These are phyloP conservation scores for Moricandia arvensis DNA, from an alignment of 345 rosid genomes.

Conservation along the genomic window DNA sequence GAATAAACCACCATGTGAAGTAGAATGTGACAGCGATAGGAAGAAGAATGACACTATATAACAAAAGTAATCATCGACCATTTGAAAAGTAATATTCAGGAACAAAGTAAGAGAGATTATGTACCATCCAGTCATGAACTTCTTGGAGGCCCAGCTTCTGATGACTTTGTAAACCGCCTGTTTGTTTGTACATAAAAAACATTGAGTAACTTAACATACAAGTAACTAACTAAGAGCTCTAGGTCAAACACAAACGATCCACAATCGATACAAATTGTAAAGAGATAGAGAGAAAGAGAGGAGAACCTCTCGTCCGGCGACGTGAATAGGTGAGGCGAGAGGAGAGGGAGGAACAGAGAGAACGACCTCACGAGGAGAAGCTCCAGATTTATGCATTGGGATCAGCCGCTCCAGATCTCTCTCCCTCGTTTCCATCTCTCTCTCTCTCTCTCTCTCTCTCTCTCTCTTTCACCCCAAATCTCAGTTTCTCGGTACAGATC, in stretches of 20 bases:
- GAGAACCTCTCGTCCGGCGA: slow-evolving; percentile 55
- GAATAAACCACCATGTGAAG: slow-evolving; percentile 76
- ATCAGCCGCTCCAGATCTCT: slow-evolving; percentile 53
- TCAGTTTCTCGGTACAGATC: slow-evolving; percentile 12
- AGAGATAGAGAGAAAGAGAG: background rate
- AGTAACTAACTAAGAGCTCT: slow-evolving; percentile 17
- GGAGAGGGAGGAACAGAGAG: slow-evolving; percentile 42
- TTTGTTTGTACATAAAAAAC: slow-evolving; percentile 1
- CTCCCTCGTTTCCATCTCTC: slow-evolving; percentile 44
- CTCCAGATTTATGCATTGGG: slow-evolving; percentile 40
- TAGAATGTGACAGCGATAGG: slow-evolving; percentile 75
- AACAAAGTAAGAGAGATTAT: slow-evolving; percentile 2
- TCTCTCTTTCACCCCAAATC: slow-evolving; percentile 10
- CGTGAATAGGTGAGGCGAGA: slow-evolving; percentile 43
- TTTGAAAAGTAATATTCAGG: background rate
- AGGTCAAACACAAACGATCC: slow-evolving; percentile 5
- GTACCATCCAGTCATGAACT: slow-evolving; percentile 72
- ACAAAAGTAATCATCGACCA: background rate
- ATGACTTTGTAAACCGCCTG: slow-evolving; percentile 61
- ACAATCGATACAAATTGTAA: background rate
- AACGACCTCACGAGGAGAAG: slow-evolving; percentile 15
- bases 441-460: slow-evolving; percentile 24
- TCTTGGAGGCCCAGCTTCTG: slow-evolving; percentile 72
- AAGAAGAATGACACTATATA: slow-evolving; percentile 61
- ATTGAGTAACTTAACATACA: slow-evolving; percentile 14